Conservation (phyloP, 108 stramenopile species). For the Cyclotella distinguenda region DNA sequence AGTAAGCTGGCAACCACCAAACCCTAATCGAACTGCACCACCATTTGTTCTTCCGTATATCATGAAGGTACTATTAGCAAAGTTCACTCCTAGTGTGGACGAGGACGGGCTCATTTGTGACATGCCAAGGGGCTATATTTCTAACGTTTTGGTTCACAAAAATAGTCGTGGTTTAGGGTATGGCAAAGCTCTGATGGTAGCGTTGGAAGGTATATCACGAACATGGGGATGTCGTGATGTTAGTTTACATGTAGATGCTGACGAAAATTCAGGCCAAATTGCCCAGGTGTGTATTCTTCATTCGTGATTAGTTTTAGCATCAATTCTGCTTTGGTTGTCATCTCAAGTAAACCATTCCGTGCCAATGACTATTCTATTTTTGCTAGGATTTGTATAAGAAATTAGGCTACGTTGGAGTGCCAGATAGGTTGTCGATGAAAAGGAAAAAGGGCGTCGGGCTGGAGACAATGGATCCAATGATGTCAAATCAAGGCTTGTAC, state of each 20-base stretch:
- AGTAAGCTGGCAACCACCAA: conserved; percentile 61
- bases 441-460: conserved; percentile 16
- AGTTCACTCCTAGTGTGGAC: conserved; percentile 80
- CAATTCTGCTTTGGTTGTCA: too few species aligned
- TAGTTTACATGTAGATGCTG: conserved; percentile 69
- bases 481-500: conserved; percentile 46
- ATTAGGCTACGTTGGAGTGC: conserved; percentile 54
- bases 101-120: conserved; percentile 28
- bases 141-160: conserved; percentile 60
- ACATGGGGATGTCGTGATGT: conserved; percentile 58
- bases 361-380: too few species aligned
- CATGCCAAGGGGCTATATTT: conserved; percentile 50
- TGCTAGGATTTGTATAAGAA: conserved; percentile 51
- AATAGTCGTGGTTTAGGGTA: conserved; percentile 60
- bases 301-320: too few species aligned
- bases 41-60: conserved; percentile 56
- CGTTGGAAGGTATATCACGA: conserved; percentile 63
- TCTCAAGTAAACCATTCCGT: too few species aligned
- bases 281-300: too few species aligned
- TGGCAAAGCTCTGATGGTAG: conserved; percentile 59
- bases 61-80: conserved; percentile 38
- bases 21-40: conserved; percentile 61
- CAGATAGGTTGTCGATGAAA: conserved; percentile 20
- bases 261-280: conserved; percentile 46
- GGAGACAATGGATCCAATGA: conserved; percentile 50